Evolutionary conservation across 805 yeast species (phyloP).

Genomic region (Candida krabiensis): DNA sequence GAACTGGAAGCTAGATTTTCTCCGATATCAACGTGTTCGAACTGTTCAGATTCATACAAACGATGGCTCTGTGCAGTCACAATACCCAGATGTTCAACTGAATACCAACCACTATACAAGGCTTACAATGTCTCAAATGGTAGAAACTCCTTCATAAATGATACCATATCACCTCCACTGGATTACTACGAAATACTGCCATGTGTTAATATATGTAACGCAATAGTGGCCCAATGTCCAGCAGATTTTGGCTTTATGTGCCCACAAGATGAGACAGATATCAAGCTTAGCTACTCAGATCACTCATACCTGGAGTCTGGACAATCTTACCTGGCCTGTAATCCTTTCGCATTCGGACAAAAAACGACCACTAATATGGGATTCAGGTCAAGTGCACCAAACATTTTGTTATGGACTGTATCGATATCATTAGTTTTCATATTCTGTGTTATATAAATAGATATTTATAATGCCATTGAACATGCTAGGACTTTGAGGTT

Average conservation of each 20-base stretch:
- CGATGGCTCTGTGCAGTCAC: conserved; percentile 89
- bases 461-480: too few species aligned
- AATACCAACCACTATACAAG: conserved; percentile 42
- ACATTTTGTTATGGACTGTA: conserved; percentile 6
- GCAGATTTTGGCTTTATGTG: conserved; percentile 72
- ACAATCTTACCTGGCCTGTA: conserved; percentile 38
- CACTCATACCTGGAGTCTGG: conserved; percentile 36
- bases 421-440: too few species aligned
- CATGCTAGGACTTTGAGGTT: conserved; percentile 6
- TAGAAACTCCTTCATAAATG: conserved; percentile 60
- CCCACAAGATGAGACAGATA: conserved; percentile 47
- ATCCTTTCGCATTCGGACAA: conserved; percentile 17
- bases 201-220: conserved; percentile 77
- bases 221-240: conserved; percentile 83
- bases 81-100: conserved; percentile 80
- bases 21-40: conserved; percentile 68
- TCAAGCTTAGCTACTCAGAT: conserved; percentile 39
- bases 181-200: conserved; percentile 82
- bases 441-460: too few species aligned
- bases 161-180: conserved; percentile 50
- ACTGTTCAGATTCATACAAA: conserved; percentile 70
- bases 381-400: neutral
- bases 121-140: conserved; percentile 49
- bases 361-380: conserved; percentile 7
- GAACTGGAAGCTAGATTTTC: conserved; percentile 67